Evolutionary conservation across 345 rosid species (phyloP), one percentile per base, ranked within the genome.

Genomic region (Mangifera indica): DNA sequence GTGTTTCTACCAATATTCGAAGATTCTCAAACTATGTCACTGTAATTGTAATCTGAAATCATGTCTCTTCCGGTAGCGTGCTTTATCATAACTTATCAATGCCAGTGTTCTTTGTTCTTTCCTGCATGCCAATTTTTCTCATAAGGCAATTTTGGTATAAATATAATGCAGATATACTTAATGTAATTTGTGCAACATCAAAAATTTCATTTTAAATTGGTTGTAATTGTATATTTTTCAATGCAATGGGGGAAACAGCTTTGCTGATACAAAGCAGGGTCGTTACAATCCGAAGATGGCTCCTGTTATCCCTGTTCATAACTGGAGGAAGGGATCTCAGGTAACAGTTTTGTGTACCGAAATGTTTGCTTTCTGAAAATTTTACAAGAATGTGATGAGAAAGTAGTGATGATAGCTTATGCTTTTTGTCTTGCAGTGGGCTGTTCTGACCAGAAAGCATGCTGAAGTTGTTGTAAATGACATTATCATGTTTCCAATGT

Each of bases 311-410:
- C 96, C 90, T 78, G 89, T 89, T 75, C 72, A 82, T 76, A 92
- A 89, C 81, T 92, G 99, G 99, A 87, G 98, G 88, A 95, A 95
- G 81, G 99, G 99, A 68, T 95, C 98, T 70, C 98, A 95, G 97
- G 99, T 95, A 72, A 71, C 66, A 24, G 21, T 80, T 66, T 7
- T 12, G 60, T 68, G 65, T 67, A 37, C 72, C 72, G 52, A 57
- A 53, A 51, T 69, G 34, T 48, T 54, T 60, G 71, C 60, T 71
- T 65, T 55, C 15, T 62, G 34, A 6, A 26, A 63, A 56, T 79
- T 48, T 22, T 42, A 24, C n/a, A 37, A 11, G 10, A 29, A 63
- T 17, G 29, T 46, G 37, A 48, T 25, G 54, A 2, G 11, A 25
- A 25, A 25, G 65, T 11, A 29, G 57, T 10, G 1, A 62, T 22